Base-by-base conservation (phyloP, 139 green algal genomes). In the Marvania coccoides region DNA sequence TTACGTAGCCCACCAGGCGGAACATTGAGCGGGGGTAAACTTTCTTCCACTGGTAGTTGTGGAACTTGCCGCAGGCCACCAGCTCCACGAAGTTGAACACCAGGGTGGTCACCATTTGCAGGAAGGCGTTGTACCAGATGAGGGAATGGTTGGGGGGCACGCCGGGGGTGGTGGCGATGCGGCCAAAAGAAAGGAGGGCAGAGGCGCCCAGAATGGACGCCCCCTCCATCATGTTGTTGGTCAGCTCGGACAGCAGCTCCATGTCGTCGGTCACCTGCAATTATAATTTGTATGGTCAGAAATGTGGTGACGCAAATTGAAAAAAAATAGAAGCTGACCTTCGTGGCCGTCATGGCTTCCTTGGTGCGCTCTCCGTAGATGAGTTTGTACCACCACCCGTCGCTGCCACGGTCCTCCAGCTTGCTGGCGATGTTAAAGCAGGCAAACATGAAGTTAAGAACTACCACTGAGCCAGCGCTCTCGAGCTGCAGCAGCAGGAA, bases 401-500 rank as follows among this genome's bases (percentile, higher is more conserved):
- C 61, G 3, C n/a, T 23, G 14, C 23, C 56, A 10, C 72, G 54
- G 40, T 65, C 54, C 10, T 28, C 24, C 37, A 79, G 48, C 26
- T 33, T 40, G 13, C 9, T 10, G 0, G 60, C 31, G 31, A 79
- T 64, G 10, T 39, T 9, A 4, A 78, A 53, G 15, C 54, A 66
- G 26, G 42, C 37, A 19, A 67, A 63, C 12, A 69, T 64, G 15
- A 56, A 47, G 47, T 70, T 80, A 31, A 63, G 48, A 2, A 71
- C 3, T 30, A 61, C 13, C n/a, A 82, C 54, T 4, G 48, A 62
- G 13, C 67, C 67, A 5, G 73, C 64, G 33, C 28, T 37, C 4
- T 24, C 30, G 15, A 78, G 53, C 62, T 80, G 72, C n/a, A 83
- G 66, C 54, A 83, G 59, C 40, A 83, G 62, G 47, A 83, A 83